These are phyloP conservation scores for Coffea humblotiana DNA, from an alignment of 305 asterid species.

Conservation along the genomic window DNA sequence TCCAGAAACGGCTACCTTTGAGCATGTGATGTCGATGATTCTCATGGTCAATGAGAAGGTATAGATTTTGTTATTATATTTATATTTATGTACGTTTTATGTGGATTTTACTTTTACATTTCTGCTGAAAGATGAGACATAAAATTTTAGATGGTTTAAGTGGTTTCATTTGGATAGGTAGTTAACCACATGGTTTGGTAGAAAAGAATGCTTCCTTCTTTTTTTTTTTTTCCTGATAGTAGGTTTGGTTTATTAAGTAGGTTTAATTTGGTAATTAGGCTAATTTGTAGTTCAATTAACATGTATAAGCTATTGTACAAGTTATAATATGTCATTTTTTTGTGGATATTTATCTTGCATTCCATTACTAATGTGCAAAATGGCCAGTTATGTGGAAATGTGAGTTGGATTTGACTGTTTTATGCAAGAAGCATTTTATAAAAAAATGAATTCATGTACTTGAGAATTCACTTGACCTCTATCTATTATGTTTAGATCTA, in stretches of 20 bases:
- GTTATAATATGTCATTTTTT: too few relatives aligned
- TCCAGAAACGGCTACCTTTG: slow-evolving; percentile 84
- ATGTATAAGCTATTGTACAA: too few relatives aligned
- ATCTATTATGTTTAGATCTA: background rate
- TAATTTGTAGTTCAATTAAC: too few relatives aligned
- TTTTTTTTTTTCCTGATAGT: too few relatives aligned
- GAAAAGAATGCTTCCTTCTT: background rate
- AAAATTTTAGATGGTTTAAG: background rate
- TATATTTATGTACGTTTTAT: background rate
- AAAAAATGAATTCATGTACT: too few relatives aligned
- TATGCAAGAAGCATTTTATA: too few relatives aligned
- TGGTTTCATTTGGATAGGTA: background rate
- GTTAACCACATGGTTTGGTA: background rate
- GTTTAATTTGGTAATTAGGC: too few relatives aligned
- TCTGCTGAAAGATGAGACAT: background rate
- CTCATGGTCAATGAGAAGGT: slow-evolving; percentile 99
- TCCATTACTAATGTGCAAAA: too few relatives aligned
- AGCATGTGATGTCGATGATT: slow-evolving; percentile 97
- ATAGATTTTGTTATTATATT: background rate
- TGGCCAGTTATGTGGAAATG: too few relatives aligned
- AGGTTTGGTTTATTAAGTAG: background rate
- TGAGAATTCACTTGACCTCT: background rate
- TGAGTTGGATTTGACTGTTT: too few relatives aligned
- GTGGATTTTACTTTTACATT: background rate
- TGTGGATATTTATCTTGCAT: too few relatives aligned